These are phyloP conservation scores for Hypoxylon sp. DNA, from an alignment of 2,329 filamentous ascomycete genomes.

Conservation along the genomic window DNA sequence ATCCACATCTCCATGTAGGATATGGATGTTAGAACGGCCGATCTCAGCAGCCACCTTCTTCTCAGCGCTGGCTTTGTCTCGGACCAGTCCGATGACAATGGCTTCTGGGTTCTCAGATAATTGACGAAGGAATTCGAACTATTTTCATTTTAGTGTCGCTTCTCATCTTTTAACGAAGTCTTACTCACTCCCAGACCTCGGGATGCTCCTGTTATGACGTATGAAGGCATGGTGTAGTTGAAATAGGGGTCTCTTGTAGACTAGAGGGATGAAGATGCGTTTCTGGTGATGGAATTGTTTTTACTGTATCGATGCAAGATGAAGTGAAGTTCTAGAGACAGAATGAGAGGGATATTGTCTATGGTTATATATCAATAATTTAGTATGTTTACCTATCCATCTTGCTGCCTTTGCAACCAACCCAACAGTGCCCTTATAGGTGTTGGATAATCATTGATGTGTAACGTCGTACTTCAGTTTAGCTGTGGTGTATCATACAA, in stretches of 20 bases:
- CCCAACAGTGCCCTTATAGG: too few relatives aligned
- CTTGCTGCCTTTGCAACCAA: too few relatives aligned
- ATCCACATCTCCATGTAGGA: slow-evolving; percentile 57
- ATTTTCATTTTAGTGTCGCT: slow-evolving; percentile 6
- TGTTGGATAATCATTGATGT: too few relatives aligned
- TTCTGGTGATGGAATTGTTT: too few relatives aligned
- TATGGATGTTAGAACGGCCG: slow-evolving; percentile 53
- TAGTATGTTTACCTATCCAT: too few relatives aligned
- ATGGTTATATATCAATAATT: too few relatives aligned
- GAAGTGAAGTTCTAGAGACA: too few relatives aligned
- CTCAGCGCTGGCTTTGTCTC: slow-evolving; percentile 55
- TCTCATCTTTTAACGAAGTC: background rate
- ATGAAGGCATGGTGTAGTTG: slow-evolving; percentile 24
- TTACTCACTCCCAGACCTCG: slow-evolving; percentile 26
- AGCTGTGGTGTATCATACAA: too few relatives aligned
- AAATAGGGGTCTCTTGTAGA: background rate
- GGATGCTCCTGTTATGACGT: slow-evolving; percentile 24
- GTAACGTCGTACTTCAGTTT: too few relatives aligned
- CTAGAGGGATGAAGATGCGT: too few relatives aligned
- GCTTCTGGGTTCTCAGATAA: slow-evolving; percentile 55
- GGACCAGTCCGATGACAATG: slow-evolving; percentile 57
- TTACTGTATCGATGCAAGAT: too few relatives aligned
- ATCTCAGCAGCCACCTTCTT: slow-evolving; percentile 54
- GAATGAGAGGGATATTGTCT: too few relatives aligned
- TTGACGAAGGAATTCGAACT: slow-evolving; percentile 61